phyloP scores from a whole-genome alignment of 2,329 filamentous ascomycete genomes.

The Myotisia sp. region DNA sequence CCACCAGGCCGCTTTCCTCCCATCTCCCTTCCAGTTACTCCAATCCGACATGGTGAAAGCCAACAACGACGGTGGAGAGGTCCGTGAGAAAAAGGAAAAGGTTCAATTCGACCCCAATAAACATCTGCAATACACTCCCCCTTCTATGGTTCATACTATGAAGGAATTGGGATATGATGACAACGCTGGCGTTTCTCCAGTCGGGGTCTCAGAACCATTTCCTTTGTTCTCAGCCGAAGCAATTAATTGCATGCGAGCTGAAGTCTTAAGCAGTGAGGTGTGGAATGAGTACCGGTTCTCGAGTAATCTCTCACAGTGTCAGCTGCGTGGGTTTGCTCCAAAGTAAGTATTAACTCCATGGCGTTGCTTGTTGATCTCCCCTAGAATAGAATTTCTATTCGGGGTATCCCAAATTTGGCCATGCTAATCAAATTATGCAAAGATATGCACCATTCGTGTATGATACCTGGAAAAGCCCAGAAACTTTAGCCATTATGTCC shows the following conservation, averaged over 20 bases:
- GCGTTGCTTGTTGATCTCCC: no score
- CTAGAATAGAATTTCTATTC: background rate
- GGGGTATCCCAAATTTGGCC: background rate
- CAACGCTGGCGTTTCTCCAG: slow-evolving; percentile 44
- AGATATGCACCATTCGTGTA: slow-evolving; percentile 52
- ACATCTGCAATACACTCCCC: slow-evolving; percentile 41
- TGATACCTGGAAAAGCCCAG: slow-evolving; percentile 44
- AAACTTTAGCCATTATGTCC: slow-evolving; percentile 36
- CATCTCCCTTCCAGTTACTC: slow-evolving; percentile 9
- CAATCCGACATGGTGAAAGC: background rate
- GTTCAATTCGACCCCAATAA: slow-evolving; percentile 39
- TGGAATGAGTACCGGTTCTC: slow-evolving; percentile 43
- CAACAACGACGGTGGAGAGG: slow-evolving; percentile 1
- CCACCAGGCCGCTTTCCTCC: slow-evolving; percentile 6
- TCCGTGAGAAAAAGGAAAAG: slow-evolving; percentile 6
- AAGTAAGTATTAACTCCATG: no score
- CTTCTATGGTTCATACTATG: slow-evolving; percentile 44
- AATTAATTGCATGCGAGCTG: slow-evolving; percentile 46
- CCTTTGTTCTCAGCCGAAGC: slow-evolving; percentile 48
- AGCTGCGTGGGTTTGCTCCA: slow-evolving; percentile 41
- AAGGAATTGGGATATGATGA: slow-evolving; percentile 44
- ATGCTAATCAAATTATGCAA: slow-evolving; percentile 6
- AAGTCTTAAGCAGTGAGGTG: slow-evolving; percentile 46
- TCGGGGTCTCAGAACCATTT: slow-evolving; percentile 53
- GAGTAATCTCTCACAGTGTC: slow-evolving; percentile 44